A percentile compares a stretch with the other conserved stretches of the same genome.
phyloP scores from a whole-genome alignment of 768 basidiomycete genomes.

The Cubamyces sp. region DNA sequence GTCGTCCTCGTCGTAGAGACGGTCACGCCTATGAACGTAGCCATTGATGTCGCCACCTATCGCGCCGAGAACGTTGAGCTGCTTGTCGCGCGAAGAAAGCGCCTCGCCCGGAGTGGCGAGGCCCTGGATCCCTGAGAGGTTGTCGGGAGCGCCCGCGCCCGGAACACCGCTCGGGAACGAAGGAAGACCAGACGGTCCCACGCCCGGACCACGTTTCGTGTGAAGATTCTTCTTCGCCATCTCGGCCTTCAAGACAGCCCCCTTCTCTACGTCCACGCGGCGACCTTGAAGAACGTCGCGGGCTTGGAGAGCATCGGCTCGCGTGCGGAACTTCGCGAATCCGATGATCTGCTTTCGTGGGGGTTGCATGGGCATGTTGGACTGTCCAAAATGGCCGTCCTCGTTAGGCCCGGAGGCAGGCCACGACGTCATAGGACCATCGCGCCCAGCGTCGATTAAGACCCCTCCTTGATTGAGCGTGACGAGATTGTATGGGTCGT shows the following conservation, averaged over 20 bases:
- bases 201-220: conserved; percentile 76
- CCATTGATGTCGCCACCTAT: conserved; percentile 44
- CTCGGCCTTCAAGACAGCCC: conserved; percentile 92
- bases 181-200: conserved; percentile 49
- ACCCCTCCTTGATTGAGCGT: conserved; percentile 83
- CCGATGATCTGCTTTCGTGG: conserved; percentile 94
- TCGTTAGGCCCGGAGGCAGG: conserved; percentile 44
- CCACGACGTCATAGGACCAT: conserved; percentile 75
- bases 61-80: conserved; percentile 27
- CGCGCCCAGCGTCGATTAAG: conserved; percentile 77
- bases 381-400: conserved; percentile 41
- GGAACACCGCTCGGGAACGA: conserved; percentile 21
- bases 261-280: conserved; percentile 91
- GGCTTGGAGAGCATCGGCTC: conserved; percentile 86
- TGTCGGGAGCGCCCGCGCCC: conserved; percentile 22
- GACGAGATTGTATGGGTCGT: conserved; percentile 84
- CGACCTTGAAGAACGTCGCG: conserved; percentile 87
- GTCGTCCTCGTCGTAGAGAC: conserved; percentile 49
- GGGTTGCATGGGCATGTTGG: conserved; percentile 34
- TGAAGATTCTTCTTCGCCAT: conserved; percentile 99
- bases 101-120: conserved; percentile 26
- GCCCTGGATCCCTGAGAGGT: conserved; percentile 21
- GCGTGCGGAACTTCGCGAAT: conserved; percentile 92
- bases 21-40: conserved; percentile 34
- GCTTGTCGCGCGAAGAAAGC: conserved; percentile 26